phyloP scores from a whole-genome alignment of 192 early-diverging fungal genomes.

The Entomortierella lignicola region DNA sequence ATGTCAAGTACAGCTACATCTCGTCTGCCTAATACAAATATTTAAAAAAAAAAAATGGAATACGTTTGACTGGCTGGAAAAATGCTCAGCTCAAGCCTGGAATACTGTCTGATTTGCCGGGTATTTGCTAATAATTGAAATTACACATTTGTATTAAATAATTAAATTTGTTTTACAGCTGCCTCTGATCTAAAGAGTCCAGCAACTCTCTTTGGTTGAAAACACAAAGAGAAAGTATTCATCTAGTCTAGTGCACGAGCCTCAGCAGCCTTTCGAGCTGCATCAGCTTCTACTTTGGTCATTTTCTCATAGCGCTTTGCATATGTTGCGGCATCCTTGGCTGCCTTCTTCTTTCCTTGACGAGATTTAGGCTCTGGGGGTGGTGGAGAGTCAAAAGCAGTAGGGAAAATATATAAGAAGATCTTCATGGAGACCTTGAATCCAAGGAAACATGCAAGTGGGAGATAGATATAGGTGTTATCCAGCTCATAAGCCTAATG shows the following conservation, averaged over 20 bases:
- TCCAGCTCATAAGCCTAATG: constrained; percentile 33
- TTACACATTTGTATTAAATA: no score
- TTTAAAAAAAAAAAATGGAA: no score
- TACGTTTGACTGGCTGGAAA: no score
- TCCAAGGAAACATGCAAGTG: constrained; percentile 30
- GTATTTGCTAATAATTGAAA: no score
- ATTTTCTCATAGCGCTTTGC: constrained; percentile 32
- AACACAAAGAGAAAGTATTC: no score
- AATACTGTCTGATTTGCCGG: no score
- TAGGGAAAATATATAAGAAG: constrained; percentile 29
- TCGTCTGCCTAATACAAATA: no score
- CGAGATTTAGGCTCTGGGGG: constrained; percentile 34
- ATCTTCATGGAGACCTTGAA: constrained; percentile 29
- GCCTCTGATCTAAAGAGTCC: no score
- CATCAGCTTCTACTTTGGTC: constrained; percentile 33
- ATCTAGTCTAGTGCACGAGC: constrained; percentile 15
- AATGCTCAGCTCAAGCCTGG: no score
- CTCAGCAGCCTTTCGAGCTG: constrained; percentile 37
- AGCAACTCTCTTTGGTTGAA: no score
- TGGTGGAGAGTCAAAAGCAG: constrained; percentile 39
- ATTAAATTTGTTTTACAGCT: no score
- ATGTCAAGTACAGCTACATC: no score
- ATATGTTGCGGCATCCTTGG: constrained; percentile 28
- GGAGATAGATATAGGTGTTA: constrained; percentile 41
- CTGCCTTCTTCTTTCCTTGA: constrained; percentile 49